Conservation (phyloP, 306 rosid genomes). For the Malus sylvestris region DNA sequence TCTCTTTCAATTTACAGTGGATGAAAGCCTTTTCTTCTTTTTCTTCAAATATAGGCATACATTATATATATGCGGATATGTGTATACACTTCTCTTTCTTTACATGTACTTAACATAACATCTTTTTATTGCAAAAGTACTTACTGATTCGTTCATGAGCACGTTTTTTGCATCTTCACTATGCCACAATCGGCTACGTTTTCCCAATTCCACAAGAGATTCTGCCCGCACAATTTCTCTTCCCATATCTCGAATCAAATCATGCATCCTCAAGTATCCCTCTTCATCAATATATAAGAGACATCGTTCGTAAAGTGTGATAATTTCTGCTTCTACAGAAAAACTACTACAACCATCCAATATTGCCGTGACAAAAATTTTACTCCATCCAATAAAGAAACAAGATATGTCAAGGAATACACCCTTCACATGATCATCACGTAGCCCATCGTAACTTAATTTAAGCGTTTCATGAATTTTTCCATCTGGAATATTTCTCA, state of each 20-base stretch:
- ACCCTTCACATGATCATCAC: not conserved
- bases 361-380: slow-evolving; percentile 7
- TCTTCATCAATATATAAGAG: slow-evolving; percentile 9
- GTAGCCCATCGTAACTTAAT: slow-evolving; percentile 19
- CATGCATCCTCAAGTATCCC: slow-evolving; percentile 1
- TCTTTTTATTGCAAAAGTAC: not conserved
- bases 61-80: not conserved
- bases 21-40: no score
- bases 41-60: not conserved
- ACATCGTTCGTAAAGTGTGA: slow-evolving; percentile 17
- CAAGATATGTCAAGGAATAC: slow-evolving; percentile 34
- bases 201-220: no score
- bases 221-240: no score
- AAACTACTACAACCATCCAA: slow-evolving; percentile 22
- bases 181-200: slow-evolving; percentile 1
- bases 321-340: slow-evolving; percentile 21
- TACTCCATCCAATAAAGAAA: slow-evolving; percentile 19
- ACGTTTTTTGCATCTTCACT: not conserved
- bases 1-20: no score
- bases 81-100: not conserved
- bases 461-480: slow-evolving; percentile 11
- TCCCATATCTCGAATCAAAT: slow-evolving; percentile 22
- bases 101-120: not conserved
- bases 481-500: slow-evolving; percentile 11
- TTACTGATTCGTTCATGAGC: not conserved